Evolutionary conservation across 768 basidiomycete species (phyloP), one percentile per base, ranked within the genome.

Genomic region (Mycena vulgaris): DNA sequence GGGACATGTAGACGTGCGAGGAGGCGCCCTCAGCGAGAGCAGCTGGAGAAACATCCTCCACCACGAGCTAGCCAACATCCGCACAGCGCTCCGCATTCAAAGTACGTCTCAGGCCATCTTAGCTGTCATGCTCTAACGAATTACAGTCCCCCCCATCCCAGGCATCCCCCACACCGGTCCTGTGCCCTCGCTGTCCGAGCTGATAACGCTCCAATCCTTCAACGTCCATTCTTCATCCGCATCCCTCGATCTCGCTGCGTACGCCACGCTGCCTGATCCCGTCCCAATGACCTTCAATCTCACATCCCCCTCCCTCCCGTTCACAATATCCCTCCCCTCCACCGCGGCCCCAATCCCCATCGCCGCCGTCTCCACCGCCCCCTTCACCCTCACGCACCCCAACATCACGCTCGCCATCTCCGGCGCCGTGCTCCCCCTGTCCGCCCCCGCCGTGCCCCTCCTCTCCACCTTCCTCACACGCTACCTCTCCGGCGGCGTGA

Each of bases 401-500:
- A 94, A 93, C 75, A 85, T 92, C 59, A 89, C 91, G 0, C 75
- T 95, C 27, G 72, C 79, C 37, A 80, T 94, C 39, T 78, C 81
- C 16, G 94, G 94, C 30, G 78, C 70, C 21, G 86, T 93, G 31
- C 84, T 92, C 35, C 87, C 92, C 6, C 78, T 93, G 5, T 77
- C 83, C 2, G 48, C 79, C 3, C 58, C 78, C 3, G 66, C 84
- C 13, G 79, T 87, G 14, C 75, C 84, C 2, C 66, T 83, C 5
- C 82, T 95, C 52, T 93, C 92, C 7, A 73, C 82, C 13, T 91
- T 95, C 80, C 79, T 92, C n/a, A 83, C 87, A 23, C 85, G 86
- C 45, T 94, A 91, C 75, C 85, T 94, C 40, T 89, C 90, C 7
- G 88, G 85, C 17, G 67, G 85, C 72, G 77, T 82, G 55, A 90